Conservation (phyloP, 202 grass and related monocot species). For the Digitaria exilis region DNA sequence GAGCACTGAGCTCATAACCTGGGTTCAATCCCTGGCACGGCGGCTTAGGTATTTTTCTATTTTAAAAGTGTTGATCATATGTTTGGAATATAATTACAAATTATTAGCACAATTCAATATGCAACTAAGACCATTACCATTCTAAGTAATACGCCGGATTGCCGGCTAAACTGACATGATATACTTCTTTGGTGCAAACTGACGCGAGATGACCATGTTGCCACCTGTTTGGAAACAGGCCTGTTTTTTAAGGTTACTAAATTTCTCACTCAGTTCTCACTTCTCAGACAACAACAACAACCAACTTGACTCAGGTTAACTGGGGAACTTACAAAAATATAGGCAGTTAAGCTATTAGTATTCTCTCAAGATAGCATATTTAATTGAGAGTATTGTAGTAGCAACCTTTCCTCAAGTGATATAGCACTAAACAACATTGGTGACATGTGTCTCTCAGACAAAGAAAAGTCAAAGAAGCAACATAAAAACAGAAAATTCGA, state of each 20-base stretch:
- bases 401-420: neutral
- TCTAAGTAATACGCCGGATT: neutral
- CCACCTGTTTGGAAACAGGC: neutral
- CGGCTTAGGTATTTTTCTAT: neutral
- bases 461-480: conserved; percentile 5
- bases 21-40: neutral
- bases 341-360: neutral
- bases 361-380: neutral
- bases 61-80: neutral
- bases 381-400: neutral
- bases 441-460: neutral
- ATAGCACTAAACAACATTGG: neutral
- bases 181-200: neutral
- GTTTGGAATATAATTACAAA: neutral
- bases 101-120: conserved; percentile 1
- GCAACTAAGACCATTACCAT: conserved; percentile 2
- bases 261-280: conserved; percentile 18
- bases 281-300: conserved; percentile 15
- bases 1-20: conserved; percentile 12
- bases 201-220: neutral
- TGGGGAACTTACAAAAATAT: neutral
- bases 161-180: neutral
- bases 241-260: neutral
- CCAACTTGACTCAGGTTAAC: neutral
- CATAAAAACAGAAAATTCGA: neutral